A percentile compares a stretch with the other conserved stretches of the same genome.
Conservation (phyloP, 2,329 filamentous ascomycete species). For the Cladorrhinum sp. region DNA sequence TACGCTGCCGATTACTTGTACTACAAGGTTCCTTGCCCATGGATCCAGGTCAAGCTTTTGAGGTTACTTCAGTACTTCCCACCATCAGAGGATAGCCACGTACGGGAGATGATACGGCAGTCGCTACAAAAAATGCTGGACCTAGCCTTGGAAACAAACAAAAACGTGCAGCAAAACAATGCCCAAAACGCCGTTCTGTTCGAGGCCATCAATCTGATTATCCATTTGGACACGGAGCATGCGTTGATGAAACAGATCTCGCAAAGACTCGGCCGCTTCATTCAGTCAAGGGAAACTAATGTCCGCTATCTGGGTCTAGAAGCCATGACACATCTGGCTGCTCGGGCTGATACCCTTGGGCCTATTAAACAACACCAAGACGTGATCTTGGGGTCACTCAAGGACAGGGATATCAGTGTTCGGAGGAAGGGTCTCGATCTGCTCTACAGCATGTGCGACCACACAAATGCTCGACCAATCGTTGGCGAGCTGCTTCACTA, state of each 20-base stretch:
- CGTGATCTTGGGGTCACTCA: slow-evolving; percentile 89
- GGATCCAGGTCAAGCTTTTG: slow-evolving; percentile 94
- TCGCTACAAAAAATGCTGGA: slow-evolving; percentile 90
- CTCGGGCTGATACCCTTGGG: slow-evolving; percentile 87
- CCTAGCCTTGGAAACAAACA: slow-evolving; percentile 85
- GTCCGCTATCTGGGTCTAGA: slow-evolving; percentile 94
- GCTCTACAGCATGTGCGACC: slow-evolving; percentile 99
- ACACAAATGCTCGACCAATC: slow-evolving; percentile 88
- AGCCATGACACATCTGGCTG: slow-evolving; percentile 96
- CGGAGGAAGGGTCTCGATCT: slow-evolving; percentile 92
- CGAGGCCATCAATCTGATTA: slow-evolving; percentile 97
- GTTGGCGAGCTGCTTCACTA: slow-evolving; percentile 93
- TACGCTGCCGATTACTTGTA: slow-evolving; percentile 91
- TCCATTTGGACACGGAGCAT: slow-evolving; percentile 93
- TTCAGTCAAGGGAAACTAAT: slow-evolving; percentile 94
- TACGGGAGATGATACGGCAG: slow-evolving; percentile 87
- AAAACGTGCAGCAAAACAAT: slow-evolving; percentile 99
- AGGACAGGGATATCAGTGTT: slow-evolving; percentile 95
- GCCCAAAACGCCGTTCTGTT: slow-evolving; percentile 97
- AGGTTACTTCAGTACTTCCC: slow-evolving; percentile 93
- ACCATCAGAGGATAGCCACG: slow-evolving; percentile 89
- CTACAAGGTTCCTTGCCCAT: slow-evolving; percentile 99
- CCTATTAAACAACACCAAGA: slow-evolving; percentile 98
- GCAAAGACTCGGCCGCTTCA: slow-evolving; percentile 85
- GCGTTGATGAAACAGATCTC: slow-evolving; percentile 96